Conservation (phyloP, 495 filamentous ascomycete species). For the Talaromyces thailandensis region DNA sequence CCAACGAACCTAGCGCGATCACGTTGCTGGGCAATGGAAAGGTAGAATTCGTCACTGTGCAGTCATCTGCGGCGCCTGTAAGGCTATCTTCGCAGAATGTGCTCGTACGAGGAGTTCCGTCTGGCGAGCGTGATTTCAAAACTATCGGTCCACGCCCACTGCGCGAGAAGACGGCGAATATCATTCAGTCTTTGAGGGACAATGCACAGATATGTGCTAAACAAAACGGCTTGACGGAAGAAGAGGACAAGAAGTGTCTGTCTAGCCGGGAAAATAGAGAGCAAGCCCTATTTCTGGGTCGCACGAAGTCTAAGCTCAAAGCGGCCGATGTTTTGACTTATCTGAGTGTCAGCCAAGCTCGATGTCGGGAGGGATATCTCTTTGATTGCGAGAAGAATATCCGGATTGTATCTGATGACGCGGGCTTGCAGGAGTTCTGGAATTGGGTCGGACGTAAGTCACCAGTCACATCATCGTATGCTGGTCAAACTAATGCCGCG, state of each 20-base stretch:
- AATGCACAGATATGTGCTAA: constrained; percentile 7
- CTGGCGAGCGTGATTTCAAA: constrained; percentile 20
- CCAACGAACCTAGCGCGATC: constrained; percentile 55
- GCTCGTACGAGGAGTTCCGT: constrained; percentile 25
- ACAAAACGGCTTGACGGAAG: not conserved
- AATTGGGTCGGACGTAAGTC: constrained; percentile 59
- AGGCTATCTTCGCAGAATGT: constrained; percentile 34
- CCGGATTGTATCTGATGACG: constrained; percentile 58
- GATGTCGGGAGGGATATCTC: constrained; percentile 66
- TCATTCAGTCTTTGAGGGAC: constrained; percentile 21
- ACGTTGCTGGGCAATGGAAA: constrained; percentile 59
- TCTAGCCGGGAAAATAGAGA: constrained; percentile 39
- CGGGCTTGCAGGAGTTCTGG: constrained; percentile 71
- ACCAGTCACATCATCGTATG: not conserved
- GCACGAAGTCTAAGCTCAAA: constrained; percentile 16
- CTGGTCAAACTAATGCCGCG: constrained; percentile 11
- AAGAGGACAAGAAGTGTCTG: constrained; percentile 15
- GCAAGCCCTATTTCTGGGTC: constrained; percentile 21
- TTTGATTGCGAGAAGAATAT: constrained; percentile 66
- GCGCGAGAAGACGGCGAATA: constrained; percentile 20
- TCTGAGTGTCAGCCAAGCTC: constrained; percentile 36
- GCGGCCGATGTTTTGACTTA: constrained; percentile 35
- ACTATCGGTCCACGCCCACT: constrained; percentile 23
- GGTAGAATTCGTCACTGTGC: constrained; percentile 53
- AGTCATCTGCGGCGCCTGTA: constrained; percentile 48